Evolutionary conservation across 2,329 filamentous ascomycete species (phyloP).

Genomic region (Penicillium sp.): DNA sequence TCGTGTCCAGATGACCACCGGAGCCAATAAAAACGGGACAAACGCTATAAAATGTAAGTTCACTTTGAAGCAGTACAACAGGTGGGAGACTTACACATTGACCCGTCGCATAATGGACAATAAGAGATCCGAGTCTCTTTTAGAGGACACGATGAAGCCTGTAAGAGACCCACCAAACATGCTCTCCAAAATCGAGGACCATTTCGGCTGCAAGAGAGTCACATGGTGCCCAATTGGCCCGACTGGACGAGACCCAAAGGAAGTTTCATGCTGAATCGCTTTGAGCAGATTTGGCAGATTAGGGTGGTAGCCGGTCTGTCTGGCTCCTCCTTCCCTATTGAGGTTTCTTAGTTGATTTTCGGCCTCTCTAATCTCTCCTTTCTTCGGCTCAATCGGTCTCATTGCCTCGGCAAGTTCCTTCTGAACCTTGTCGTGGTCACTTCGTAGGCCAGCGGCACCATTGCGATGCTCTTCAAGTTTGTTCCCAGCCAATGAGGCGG

Average conservation of each 20-base stretch:
- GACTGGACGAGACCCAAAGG: slow-evolving; percentile 72
- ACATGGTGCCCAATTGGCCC: slow-evolving; percentile 83
- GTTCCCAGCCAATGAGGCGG: slow-evolving; percentile 48
- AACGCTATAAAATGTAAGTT: slow-evolving; percentile 36
- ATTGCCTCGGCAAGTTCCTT: slow-evolving; percentile 27
- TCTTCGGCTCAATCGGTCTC: slow-evolving; percentile 46
- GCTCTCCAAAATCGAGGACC: slow-evolving; percentile 80
- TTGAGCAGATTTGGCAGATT: slow-evolving; percentile 65
- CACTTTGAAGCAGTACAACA: not conserved
- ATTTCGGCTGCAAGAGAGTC: slow-evolving; percentile 74
- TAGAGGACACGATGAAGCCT: slow-evolving; percentile 79
- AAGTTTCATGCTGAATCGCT: slow-evolving; percentile 68
- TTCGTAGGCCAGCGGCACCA: slow-evolving; percentile 37
- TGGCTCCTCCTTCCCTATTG: slow-evolving; percentile 59
- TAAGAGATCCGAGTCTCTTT: slow-evolving; percentile 72
- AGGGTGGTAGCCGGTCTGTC: slow-evolving; percentile 65
- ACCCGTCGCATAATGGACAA: slow-evolving; percentile 64
- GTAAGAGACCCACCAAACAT: slow-evolving; percentile 70
- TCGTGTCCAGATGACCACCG: slow-evolving; percentile 57
- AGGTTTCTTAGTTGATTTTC: slow-evolving; percentile 57
- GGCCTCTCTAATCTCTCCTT: slow-evolving; percentile 56
- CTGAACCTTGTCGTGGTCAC: slow-evolving; percentile 38
- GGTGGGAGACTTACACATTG: slow-evolving; percentile 48
- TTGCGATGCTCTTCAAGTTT: slow-evolving; percentile 46
- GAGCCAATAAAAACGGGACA: slow-evolving; percentile 67